These are phyloP conservation scores for Chenopodium album DNA, from an alignment of 148 eudicot genomes.

Conservation along the genomic window DNA sequence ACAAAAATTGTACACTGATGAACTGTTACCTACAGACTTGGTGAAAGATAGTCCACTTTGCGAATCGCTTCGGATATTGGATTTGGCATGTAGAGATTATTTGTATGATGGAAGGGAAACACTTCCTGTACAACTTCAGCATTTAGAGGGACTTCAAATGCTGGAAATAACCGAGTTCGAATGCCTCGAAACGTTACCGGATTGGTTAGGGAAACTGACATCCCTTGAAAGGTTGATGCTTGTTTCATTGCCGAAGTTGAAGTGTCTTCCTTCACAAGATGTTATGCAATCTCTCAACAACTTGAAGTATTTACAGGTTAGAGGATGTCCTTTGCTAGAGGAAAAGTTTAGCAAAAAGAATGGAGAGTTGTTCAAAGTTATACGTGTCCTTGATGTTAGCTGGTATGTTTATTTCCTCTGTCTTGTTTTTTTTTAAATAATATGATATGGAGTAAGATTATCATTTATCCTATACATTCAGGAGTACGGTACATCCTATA, in stretches of 20 bases:
- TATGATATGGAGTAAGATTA: no score
- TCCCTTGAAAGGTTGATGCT: not conserved
- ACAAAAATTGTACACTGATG: not conserved
- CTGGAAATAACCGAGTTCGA: not conserved
- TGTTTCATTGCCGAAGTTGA: not conserved
- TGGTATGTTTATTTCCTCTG: not conserved
- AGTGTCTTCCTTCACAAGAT: slow-evolving; percentile 6
- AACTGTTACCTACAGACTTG: slow-evolving; percentile 7
- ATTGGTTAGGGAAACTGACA: slow-evolving; percentile 13
- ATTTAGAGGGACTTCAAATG: not conserved
- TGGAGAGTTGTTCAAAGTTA: not conserved
- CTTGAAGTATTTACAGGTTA: not conserved
- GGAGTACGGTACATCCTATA: no score
- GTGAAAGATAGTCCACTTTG: not conserved
- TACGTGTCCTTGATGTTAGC: not conserved
- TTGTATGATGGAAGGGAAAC: not conserved
- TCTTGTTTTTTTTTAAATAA: no score
- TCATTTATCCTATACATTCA: no score
- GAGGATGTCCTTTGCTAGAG: not conserved
- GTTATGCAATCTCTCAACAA: slow-evolving; percentile 14
- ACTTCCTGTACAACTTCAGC: slow-evolving; percentile 13
- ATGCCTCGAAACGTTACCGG: slow-evolving; percentile 5
- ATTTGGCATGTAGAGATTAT: not conserved
- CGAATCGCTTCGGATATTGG: not conserved
- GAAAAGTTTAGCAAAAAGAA: not conserved